Evolutionary conservation across 2,329 filamentous ascomycete genomes (phyloP).

Genomic region (Parafenestella ontariensis): DNA sequence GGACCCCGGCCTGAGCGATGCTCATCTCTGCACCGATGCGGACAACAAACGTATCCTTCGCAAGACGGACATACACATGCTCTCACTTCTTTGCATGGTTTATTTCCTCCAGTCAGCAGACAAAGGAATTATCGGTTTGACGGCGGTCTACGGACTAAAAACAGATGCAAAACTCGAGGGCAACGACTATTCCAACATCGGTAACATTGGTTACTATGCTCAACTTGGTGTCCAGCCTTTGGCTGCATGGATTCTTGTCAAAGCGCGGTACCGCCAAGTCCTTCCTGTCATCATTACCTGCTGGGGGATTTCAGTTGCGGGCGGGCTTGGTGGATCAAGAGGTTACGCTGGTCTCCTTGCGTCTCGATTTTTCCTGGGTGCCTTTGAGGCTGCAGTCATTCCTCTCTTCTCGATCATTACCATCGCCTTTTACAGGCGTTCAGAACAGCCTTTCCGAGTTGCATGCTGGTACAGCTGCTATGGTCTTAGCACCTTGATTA

Average conservation of each 20-base stretch:
- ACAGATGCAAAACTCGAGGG: conserved; percentile 47
- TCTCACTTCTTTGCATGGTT: conserved; percentile 33
- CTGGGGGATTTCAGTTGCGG: conserved; percentile 55
- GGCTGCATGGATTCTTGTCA: conserved; percentile 58
- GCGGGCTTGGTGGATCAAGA: conserved; percentile 27
- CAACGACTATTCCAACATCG: conserved; percentile 57
- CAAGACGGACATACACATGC: conserved; percentile 30
- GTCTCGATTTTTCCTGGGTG: conserved; percentile 31
- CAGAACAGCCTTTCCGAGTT: conserved; percentile 27
- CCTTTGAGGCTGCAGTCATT: conserved; percentile 35
- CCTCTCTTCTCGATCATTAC: conserved; percentile 37
- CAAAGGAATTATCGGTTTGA: conserved; percentile 58
- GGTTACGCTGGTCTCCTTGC: conserved; percentile 28
- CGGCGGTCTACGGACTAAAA: conserved; percentile 61
- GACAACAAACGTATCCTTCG: conserved; percentile 31
- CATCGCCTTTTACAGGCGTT: conserved; percentile 31
- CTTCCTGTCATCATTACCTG: conserved; percentile 47
- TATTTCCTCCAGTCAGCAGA: conserved; percentile 49
- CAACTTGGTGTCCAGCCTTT: conserved; percentile 61
- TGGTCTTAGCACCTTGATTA: conserved; percentile 65
- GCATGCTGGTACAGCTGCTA: conserved; percentile 72
- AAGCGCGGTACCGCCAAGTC: conserved; percentile 42
- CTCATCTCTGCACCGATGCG: conserved; percentile 27
- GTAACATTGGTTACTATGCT: conserved; percentile 58
- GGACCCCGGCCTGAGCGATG: conserved; percentile 17